phyloP scores from a whole-genome alignment of 768 basidiomycete genomes.

The Boletus tomentosulus region DNA sequence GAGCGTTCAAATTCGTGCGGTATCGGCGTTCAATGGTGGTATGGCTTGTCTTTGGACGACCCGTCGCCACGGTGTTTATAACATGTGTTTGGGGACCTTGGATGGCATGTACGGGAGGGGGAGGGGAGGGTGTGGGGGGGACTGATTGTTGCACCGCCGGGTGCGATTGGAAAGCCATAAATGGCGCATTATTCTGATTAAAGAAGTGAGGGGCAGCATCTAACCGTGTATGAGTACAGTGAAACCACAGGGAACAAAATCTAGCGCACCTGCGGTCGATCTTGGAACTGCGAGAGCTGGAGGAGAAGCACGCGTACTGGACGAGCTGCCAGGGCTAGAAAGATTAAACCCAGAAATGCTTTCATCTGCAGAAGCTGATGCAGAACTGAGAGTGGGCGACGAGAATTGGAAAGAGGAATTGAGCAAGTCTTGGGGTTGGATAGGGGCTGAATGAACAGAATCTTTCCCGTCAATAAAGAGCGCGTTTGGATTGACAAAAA shows the following conservation, averaged over 20 bases:
- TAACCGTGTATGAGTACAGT: conserved; percentile 12
- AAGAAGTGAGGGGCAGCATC: conserved; percentile 22
- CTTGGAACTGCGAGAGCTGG: conserved; percentile 19
- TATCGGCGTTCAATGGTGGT: conserved; percentile 88
- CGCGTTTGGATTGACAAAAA: conserved; percentile 63
- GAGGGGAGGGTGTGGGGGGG: conserved; percentile 42
- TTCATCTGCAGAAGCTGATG: conserved; percentile 30
- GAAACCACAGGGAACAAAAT: neutral
- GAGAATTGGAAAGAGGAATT: conserved; percentile 37
- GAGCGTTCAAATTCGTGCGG: conserved; percentile 83
- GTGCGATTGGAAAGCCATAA: conserved; percentile 36
- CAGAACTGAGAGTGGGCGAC: conserved; percentile 30
- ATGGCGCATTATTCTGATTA: conserved; percentile 9
- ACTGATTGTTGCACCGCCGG: conserved; percentile 11
- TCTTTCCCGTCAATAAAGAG: conserved; percentile 41
- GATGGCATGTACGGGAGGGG: conserved; percentile 20
- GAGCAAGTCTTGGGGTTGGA: conserved; percentile 30
- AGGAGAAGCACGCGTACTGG: conserved; percentile 32
- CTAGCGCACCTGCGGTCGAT: conserved; percentile 17
- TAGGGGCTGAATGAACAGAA: conserved; percentile 16
- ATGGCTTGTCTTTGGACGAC: conserved; percentile 69
- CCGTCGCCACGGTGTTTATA: conserved; percentile 15
- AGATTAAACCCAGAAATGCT: conserved; percentile 19
- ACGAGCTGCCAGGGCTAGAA: conserved; percentile 26
- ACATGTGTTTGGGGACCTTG: conserved; percentile 23